Percentiles rank a stretch among this genome's conserved stretches.
Evolutionary conservation across 805 yeast species (phyloP).

Genomic region (Lachancea fermentati): DNA sequence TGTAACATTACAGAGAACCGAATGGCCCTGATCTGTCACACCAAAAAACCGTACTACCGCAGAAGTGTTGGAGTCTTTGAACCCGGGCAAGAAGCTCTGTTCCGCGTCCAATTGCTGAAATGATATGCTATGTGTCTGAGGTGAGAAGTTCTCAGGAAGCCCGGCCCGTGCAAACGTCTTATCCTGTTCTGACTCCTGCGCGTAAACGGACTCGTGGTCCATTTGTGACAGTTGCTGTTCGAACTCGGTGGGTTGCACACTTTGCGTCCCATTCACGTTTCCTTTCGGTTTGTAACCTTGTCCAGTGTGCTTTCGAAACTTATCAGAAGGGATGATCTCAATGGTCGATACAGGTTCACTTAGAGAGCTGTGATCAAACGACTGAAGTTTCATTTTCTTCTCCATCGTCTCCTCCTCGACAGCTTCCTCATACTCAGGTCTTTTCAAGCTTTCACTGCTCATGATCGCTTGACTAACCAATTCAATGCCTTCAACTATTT

Average conservation of each 20-base stretch:
- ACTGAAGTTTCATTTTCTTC: conserved; percentile 25
- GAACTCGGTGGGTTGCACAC: conserved; percentile 13
- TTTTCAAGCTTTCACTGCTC: conserved; percentile 5
- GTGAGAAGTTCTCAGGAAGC: conserved; percentile 44
- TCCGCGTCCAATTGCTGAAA: conserved; percentile 96
- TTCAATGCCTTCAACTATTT: neutral
- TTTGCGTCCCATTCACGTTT: conserved; percentile 4
- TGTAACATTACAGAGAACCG: conserved; percentile 82
- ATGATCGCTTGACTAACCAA: neutral
- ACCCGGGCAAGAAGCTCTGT: conserved; percentile 55
- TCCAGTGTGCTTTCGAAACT: conserved; percentile 26
- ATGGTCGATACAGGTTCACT: conserved; percentile 33
- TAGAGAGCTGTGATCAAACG: conserved; percentile 28
- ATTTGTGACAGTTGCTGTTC: conserved; percentile 29
- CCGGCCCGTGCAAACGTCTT: conserved; percentile 55
- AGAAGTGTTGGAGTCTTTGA: conserved; percentile 31
- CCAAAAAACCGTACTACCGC: conserved; percentile 84
- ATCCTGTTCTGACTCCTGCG: conserved; percentile 23
- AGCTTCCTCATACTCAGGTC: conserved; percentile 6
- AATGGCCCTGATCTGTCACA: conserved; percentile 79
- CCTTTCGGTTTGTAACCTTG: conserved; percentile 24
- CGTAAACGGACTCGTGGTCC: conserved; percentile 28
- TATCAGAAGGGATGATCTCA: conserved; percentile 31
- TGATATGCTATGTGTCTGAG: conserved; percentile 46
- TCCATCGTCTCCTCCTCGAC: conserved; percentile 5